Percentiles rank a stretch among this genome's conserved stretches.
phyloP scores from a whole-genome alignment of 305 asterid genomes.

The Solanum hybrid region DNA sequence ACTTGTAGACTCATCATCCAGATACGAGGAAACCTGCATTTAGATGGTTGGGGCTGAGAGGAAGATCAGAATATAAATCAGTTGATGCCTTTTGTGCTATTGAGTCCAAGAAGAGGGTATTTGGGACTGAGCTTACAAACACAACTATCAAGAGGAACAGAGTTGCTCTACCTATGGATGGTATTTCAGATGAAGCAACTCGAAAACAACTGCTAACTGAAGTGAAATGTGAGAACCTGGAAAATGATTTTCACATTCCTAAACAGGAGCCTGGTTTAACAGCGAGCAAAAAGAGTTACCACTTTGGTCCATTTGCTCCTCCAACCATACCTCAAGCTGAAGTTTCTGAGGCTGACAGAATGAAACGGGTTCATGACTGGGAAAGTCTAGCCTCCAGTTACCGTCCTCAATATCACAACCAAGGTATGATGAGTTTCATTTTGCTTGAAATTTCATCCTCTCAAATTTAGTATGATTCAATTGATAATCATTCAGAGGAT shows the following conservation, averaged over 20 bases:
- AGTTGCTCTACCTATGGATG: slow-evolving; percentile 17
- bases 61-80: slow-evolving; percentile 27
- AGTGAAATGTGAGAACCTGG: slow-evolving; percentile 44
- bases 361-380: slow-evolving; percentile 47
- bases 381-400: slow-evolving; percentile 61
- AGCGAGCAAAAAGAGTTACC: slow-evolving; percentile 34
- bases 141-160: slow-evolving; percentile 48
- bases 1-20: slow-evolving; percentile 75
- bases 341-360: slow-evolving; percentile 31
- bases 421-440: slow-evolving; percentile 41
- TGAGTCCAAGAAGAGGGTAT: slow-evolving; percentile 62
- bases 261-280: slow-evolving; percentile 15
- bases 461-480: background rate
- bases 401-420: slow-evolving; percentile 86
- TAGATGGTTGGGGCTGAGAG: slow-evolving; percentile 76
- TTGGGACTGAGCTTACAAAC: slow-evolving; percentile 83
- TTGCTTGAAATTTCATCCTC: background rate
- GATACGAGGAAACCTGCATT: slow-evolving; percentile 93
- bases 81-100: slow-evolving; percentile 17
- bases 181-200: slow-evolving; percentile 6
- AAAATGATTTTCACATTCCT: slow-evolving; percentile 32
- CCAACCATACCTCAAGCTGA: slow-evolving; percentile 37
- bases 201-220: slow-evolving; percentile 29
- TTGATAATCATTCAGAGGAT: background rate
- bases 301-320: slow-evolving; percentile 96